A percentile compares a stretch with the other conserved stretches of the same genome.
These are phyloP conservation scores for Xanthoceras sorbifolium DNA, from an alignment of 345 rosid species.

Conservation along the genomic window DNA sequence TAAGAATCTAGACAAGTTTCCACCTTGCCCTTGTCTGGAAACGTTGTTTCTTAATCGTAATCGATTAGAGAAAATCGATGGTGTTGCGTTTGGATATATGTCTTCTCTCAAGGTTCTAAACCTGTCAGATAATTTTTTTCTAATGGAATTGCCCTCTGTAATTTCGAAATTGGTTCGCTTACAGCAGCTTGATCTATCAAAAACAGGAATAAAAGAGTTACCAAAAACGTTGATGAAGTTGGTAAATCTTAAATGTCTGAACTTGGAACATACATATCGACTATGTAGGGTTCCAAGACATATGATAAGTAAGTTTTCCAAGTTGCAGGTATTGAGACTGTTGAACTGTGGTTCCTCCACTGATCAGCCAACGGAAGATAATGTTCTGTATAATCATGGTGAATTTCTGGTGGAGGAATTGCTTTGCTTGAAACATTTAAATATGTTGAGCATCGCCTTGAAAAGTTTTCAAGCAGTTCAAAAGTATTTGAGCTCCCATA, in stretches of 20 bases:
- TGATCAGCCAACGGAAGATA: not conserved
- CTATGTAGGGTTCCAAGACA: conserved; percentile 23
- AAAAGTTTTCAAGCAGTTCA: not conserved
- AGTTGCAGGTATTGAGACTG: conserved; percentile 17
- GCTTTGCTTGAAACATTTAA: conserved; percentile 15
- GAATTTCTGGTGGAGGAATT: conserved; percentile 13
- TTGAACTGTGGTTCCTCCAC: not conserved
- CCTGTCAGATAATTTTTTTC: conserved; percentile 23
- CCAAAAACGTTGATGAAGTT: conserved; percentile 35
- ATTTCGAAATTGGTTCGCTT: conserved; percentile 19
- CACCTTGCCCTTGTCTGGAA: conserved; percentile 27
- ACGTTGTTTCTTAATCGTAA: conserved; percentile 27
- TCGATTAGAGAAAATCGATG: conserved; percentile 9
- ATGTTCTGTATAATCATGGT: not conserved
- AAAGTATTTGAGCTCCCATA: not conserved
- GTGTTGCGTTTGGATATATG: conserved; percentile 22
- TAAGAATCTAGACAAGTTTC: conserved; percentile 9
- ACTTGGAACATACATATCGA: not conserved
- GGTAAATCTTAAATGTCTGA: conserved; percentile 27
- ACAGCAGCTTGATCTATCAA: conserved; percentile 32
- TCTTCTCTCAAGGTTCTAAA: conserved; percentile 36
- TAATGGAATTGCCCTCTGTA: conserved; percentile 33
- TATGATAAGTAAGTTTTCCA: conserved; percentile 8
- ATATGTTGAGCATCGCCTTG: not conserved
- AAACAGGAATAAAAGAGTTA: conserved; percentile 26